Evolutionary conservation across 139 green algal genomes (phyloP).

Genomic region (Chlamydomonas sp.): DNA sequence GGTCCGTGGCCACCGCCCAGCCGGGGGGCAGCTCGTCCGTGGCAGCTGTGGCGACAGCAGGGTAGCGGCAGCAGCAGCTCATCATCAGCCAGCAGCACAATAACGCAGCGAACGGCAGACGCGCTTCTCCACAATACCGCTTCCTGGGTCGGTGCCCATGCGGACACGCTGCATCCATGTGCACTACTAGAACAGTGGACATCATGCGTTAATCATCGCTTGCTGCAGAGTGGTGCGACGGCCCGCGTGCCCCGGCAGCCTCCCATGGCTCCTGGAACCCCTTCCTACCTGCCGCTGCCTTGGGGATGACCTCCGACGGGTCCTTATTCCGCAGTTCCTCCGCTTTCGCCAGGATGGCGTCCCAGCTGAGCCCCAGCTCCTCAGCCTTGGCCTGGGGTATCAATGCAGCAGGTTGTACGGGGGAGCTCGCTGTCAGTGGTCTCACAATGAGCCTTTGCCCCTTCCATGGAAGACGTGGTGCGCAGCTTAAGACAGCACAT

Average conservation of each 20-base stretch:
- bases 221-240: neutral
- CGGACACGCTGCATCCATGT: no score
- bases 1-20: constrained; percentile 76
- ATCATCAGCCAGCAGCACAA: neutral
- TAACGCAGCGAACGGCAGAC: no score
- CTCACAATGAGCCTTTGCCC: no score
- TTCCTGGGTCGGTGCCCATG: no score
- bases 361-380: constrained; percentile 51
- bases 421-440: neutral
- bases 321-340: constrained; percentile 51
- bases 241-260: neutral
- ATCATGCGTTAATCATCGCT: no score
- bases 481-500: no score
- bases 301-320: constrained; percentile 35
- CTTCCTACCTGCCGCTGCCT: constrained; percentile 14
- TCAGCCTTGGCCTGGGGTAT: constrained; percentile 36
- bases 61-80: neutral
- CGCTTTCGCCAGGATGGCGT: constrained; percentile 43
- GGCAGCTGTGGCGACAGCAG: constrained; percentile 1
- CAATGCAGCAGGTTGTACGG: neutral
- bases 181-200: no score
- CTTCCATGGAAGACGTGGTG: no score
- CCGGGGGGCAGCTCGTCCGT: constrained; percentile 66
- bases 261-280: neutral
- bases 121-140: no score